Base-by-base conservation (phyloP, 192 early-diverging fungal genomes). In the Podila clonocystis region DNA sequence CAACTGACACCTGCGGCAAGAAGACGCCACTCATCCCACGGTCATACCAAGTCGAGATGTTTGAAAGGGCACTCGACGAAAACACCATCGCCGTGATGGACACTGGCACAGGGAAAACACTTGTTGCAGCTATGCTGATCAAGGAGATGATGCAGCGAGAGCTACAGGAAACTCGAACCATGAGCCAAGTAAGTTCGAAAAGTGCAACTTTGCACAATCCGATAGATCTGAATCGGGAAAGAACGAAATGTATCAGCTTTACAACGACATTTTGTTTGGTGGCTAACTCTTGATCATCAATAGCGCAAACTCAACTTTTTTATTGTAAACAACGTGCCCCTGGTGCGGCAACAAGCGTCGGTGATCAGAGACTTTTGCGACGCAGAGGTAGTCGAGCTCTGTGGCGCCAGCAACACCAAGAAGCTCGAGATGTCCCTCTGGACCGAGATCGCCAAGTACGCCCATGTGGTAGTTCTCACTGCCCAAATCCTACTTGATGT, bases 21-120 rank as follows among this genome's bases (percentile, higher is more conserved):
- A 36, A 9, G 34, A 11, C 34, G 1, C 34, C 34, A 36, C 34
- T 36, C 34, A 36, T 7, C 22, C 52, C 52, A 17, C 52, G 52
- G 24, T 55, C 52, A 29, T 98, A 98, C 74, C 97, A 98, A 80
- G 62, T 89, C 31, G 91, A 94, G 29, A 82, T 98, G 33, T 93
- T 89, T 67, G 66, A 85, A 50, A 85, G 87, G 58, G 95, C 97
- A 1, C 70, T 86, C 58, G 66, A 72, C 8, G 80, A 84, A 3
- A 99, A 99, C 83, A 87, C 95, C 34, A 94, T 99, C 59, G 93
- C 94, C 0, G 93, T 99, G 8, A 83, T 99, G 65, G 94, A 96
- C 75, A 99, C 97, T 0, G 97, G 97, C 11, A 92, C 91, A 17
- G 97, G 97, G 22, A 98, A 99, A 74, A 99, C 97, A 13, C 84